Conservation (phyloP, 352 stramenopile species). For the Phytopythium delawarense region DNA sequence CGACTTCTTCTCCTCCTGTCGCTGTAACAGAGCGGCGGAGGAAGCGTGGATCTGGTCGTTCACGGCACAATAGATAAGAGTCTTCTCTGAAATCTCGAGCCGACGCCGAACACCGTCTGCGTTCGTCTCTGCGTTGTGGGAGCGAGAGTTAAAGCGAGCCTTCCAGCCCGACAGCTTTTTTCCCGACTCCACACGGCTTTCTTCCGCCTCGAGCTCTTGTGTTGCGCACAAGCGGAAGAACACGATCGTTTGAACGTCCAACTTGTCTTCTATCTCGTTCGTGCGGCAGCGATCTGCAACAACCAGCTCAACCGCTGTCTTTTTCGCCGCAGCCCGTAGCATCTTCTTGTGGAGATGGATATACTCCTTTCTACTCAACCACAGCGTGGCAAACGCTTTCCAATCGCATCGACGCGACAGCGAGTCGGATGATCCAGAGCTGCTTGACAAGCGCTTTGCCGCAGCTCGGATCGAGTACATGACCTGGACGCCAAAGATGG, state of each 20-base stretch:
- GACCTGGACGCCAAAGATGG: constrained; percentile 59
- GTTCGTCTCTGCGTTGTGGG: constrained; percentile 12
- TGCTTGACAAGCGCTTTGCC: constrained; percentile 11
- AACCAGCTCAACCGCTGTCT: constrained; percentile 38
- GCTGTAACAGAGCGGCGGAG: constrained; percentile 33
- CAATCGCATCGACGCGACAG: constrained; percentile 33
- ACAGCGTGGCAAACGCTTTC: constrained; percentile 58
- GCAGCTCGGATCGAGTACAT: constrained; percentile 29
- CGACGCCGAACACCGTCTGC: constrained; percentile 11
- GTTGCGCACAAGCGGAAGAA: constrained; percentile 73
- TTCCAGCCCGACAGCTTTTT: constrained; percentile 74
- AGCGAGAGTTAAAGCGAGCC: constrained; percentile 43
- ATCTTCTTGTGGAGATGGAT: constrained; percentile 74
- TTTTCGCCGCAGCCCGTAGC: constrained; percentile 53
- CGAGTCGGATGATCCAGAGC: neutral
- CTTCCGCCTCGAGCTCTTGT: constrained; percentile 65
- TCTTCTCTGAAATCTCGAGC: constrained; percentile 41
- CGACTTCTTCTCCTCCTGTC: constrained; percentile 37
- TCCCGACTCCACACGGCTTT: constrained; percentile 53
- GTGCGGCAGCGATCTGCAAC: constrained; percentile 41
- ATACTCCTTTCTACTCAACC: constrained; percentile 64
- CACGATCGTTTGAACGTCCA: constrained; percentile 76
- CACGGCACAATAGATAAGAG: constrained; percentile 48
- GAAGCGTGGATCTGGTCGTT: constrained; percentile 64
- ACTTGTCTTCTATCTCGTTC: constrained; percentile 59